phyloP scores from a whole-genome alignment of 2,329 filamentous ascomycete species.

The Coleophoma cylindrospora region DNA sequence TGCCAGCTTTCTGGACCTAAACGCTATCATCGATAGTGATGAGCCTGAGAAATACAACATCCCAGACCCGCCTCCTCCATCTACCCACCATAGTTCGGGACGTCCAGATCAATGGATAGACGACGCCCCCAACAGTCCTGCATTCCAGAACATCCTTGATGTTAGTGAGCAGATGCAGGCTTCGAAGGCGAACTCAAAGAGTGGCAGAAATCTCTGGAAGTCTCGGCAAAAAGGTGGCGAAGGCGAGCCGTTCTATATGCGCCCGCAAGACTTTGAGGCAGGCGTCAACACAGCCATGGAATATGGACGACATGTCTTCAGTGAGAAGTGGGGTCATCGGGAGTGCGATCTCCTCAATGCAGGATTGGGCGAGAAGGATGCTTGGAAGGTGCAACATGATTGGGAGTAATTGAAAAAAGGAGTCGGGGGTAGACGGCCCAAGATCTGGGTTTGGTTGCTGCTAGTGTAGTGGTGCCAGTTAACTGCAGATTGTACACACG shows the following conservation, averaged over 20 bases:
- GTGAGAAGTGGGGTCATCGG: constrained; percentile 35
- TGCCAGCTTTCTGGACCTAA: constrained; percentile 21
- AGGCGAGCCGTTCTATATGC: constrained; percentile 46
- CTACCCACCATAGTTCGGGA: not conserved
- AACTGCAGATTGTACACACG: too few species aligned
- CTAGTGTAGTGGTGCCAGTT: too few species aligned
- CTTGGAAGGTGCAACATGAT: constrained; percentile 36
- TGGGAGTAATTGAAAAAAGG: constrained; percentile 18
- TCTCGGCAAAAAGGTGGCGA: constrained; percentile 40
- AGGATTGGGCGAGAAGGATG: constrained; percentile 31
- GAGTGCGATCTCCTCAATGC: constrained; percentile 32
- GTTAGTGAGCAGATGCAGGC: constrained; percentile 24
- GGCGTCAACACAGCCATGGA: constrained; percentile 38
- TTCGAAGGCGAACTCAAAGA: constrained; percentile 21
- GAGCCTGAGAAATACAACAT: not conserved
- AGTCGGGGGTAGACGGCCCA: too few species aligned
- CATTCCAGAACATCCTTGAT: constrained; percentile 23
- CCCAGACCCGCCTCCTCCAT: not conserved
- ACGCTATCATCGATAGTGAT: constrained; percentile 11
- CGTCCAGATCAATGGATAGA: constrained; percentile 5
- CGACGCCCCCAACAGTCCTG: constrained; percentile 13
- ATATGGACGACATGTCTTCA: constrained; percentile 32
- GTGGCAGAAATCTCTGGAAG: constrained; percentile 45
- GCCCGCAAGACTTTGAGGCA: constrained; percentile 35
- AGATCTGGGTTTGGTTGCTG: too few species aligned